Conservation (phyloP, 768 basidiomycete genomes). For the Udeniomyces megalosporus region DNA sequence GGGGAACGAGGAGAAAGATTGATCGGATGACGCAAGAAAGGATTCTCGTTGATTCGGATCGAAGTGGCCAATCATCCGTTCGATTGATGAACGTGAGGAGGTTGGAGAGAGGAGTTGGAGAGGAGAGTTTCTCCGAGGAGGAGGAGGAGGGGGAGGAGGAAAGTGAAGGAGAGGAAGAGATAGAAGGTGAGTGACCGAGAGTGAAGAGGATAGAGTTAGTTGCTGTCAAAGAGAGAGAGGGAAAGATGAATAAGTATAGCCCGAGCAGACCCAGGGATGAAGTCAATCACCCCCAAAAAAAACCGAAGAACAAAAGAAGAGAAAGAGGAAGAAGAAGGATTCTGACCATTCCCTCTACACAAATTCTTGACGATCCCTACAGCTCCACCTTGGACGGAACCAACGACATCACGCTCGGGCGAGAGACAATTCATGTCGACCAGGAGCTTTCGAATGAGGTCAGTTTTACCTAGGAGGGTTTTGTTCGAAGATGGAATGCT, state of each 20-base stretch:
- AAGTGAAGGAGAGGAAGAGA: not conserved
- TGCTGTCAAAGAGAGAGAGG: too few relatives aligned
- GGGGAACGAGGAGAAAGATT: too few relatives aligned
- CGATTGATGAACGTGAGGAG: slow-evolving; percentile 63
- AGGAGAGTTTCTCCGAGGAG: slow-evolving; percentile 32
- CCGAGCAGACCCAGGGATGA: not conserved
- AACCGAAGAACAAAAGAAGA: too few relatives aligned
- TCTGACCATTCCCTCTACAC: slow-evolving; percentile 56
- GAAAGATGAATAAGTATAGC: too few relatives aligned
- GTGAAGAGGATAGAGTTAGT: too few relatives aligned
- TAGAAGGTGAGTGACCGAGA: too few relatives aligned
- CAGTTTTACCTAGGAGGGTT: slow-evolving; percentile 42
- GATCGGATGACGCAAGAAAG: slow-evolving; percentile 71
- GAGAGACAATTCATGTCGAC: slow-evolving; percentile 51
- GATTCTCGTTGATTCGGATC: slow-evolving; percentile 78
- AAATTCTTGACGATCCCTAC: slow-evolving; percentile 82
- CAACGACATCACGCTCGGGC: slow-evolving; percentile 58
- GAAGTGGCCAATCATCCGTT: slow-evolving; percentile 63
- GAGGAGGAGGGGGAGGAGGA: too few relatives aligned
- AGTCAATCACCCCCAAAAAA: too few relatives aligned
- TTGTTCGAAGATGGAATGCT: slow-evolving; percentile 41
- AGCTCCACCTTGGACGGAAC: slow-evolving; percentile 69
- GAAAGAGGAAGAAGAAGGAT: too few relatives aligned
- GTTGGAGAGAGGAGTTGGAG: slow-evolving; percentile 33
- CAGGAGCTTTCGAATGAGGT: slow-evolving; percentile 44